phyloP scores from a whole-genome alignment of 1,284 basidiomycete genomes.

The Puccinia polysora region DNA sequence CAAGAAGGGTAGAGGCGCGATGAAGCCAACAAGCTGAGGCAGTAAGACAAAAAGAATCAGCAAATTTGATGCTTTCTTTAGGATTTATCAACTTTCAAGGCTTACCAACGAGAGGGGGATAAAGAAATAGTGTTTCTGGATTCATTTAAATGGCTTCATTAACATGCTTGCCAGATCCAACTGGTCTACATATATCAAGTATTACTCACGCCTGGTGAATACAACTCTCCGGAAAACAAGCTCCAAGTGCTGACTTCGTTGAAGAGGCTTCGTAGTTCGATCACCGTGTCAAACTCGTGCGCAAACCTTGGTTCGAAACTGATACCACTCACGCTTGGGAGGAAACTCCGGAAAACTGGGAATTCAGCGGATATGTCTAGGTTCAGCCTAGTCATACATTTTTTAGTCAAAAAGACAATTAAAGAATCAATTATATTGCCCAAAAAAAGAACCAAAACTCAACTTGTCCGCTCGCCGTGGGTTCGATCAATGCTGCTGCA shows the following conservation, averaged over 20 bases:
- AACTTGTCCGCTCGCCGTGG: conserved; percentile 42
- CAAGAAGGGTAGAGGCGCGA: conserved; percentile 38
- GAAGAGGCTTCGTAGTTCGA: conserved; percentile 24
- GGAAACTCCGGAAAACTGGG: conserved; percentile 40
- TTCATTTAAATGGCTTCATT: background rate
- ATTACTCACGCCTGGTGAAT: conserved; percentile 35
- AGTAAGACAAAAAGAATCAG: background rate
- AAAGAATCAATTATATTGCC: background rate
- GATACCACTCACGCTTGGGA: conserved; percentile 36
- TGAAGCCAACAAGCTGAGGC: conserved; percentile 23
- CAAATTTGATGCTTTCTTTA: background rate
- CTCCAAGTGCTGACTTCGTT: conserved; percentile 44
- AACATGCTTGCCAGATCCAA: background rate
- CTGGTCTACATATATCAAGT: background rate
- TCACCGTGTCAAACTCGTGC: background rate
- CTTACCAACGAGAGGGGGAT: conserved; percentile 39
- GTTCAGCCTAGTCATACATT: background rate
- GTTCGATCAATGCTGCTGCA: conserved; percentile 24
- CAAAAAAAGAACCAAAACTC: conserved; percentile 1
- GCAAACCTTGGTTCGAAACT: too few relatives aligned
- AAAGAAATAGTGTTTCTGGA: conserved; percentile 41
- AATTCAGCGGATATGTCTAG: background rate
- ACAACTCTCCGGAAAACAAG: conserved; percentile 27
- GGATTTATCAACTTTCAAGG: background rate
- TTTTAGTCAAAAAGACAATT: background rate